Percentiles rank a stretch among this genome's conserved stretches.
Evolutionary conservation across 495 filamentous ascomycete species (phyloP).

Genomic region (Talaromyces liani): DNA sequence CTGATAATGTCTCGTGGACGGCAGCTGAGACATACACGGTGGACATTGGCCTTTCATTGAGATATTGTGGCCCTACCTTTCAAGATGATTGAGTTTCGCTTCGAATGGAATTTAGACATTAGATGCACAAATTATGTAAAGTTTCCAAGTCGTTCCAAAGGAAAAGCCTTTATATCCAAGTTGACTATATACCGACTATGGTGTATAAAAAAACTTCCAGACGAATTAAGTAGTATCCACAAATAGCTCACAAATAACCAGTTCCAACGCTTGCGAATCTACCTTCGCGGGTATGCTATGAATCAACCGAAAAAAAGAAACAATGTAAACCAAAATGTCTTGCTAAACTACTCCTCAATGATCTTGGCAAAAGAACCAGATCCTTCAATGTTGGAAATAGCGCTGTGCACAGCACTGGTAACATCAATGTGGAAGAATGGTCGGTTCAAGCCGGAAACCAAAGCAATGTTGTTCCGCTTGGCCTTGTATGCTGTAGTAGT

Average conservation of each 20-base stretch:
- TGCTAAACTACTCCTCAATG: not conserved
- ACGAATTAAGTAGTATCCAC: not conserved
- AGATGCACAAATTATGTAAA: no score
- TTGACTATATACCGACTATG: not conserved
- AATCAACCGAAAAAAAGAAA: not conserved
- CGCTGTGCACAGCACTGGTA: slow-evolving; percentile 85
- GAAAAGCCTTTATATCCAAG: not conserved
- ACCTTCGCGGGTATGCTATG: not conserved
- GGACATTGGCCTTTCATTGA: no score
- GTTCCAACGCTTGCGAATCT: not conserved
- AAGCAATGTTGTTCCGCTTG: slow-evolving; percentile 42
- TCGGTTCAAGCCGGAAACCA: slow-evolving; percentile 77
- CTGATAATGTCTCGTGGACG: no score
- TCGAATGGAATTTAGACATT: no score
- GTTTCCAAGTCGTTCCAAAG: no score
- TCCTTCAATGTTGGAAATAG: slow-evolving; percentile 66
- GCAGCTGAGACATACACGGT: no score
- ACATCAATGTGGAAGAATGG: slow-evolving; percentile 95
- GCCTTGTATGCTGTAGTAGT: slow-evolving; percentile 36
- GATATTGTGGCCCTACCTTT: no score
- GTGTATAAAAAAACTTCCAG: not conserved
- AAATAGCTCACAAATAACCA: not conserved
- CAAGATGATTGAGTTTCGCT: no score
- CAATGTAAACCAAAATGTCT: not conserved
- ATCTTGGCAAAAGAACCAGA: not conserved